These are phyloP conservation scores for Perkinsus marinus DNA, from an alignment of 169 alveolate species.

Conservation along the genomic window DNA sequence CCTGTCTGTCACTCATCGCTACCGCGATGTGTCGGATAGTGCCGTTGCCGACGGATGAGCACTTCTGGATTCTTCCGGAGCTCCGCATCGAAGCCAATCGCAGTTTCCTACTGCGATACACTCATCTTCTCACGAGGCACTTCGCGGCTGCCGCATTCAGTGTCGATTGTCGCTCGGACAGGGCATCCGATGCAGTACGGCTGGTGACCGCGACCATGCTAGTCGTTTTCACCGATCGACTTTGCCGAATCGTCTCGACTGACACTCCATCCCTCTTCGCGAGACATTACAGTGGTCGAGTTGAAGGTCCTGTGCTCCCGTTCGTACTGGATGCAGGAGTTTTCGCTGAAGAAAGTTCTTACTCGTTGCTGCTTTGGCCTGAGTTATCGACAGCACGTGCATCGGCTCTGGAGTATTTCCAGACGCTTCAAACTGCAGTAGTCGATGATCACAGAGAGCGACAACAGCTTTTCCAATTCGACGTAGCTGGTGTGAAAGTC, in stretches of 20 bases:
- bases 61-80: neutral
- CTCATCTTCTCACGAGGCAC: neutral
- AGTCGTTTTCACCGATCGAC: neutral
- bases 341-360: neutral
- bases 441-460: neutral
- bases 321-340: neutral
- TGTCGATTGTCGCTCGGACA: neutral
- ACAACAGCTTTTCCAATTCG: neutral
- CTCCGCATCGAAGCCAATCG: neutral
- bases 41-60: neutral
- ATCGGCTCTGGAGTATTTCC: neutral
- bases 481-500: neutral
- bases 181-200: neutral
- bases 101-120: neutral
- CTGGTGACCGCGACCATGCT: neutral
- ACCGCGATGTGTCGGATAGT: neutral
- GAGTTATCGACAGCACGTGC: neutral
- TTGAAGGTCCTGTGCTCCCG: neutral
- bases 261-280: neutral
- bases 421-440: neutral
- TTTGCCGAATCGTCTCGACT: neutral
- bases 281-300: neutral
- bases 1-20: neutral
- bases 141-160: neutral
- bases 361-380: neutral